Conservation (phyloP, 768 basidiomycete genomes). For the Tricholoma saponaceum region DNA sequence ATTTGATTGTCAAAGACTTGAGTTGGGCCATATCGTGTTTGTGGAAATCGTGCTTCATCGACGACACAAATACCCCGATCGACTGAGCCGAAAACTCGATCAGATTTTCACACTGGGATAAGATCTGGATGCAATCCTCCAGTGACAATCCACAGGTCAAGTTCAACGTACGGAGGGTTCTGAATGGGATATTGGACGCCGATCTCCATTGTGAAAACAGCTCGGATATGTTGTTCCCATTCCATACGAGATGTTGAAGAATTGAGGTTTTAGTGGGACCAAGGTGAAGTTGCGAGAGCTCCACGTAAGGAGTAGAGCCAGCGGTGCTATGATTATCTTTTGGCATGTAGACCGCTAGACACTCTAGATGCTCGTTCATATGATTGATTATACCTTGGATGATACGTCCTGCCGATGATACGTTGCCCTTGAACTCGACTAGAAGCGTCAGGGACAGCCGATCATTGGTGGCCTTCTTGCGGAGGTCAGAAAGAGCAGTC, state of each 20-base stretch:
- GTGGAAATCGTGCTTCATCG: background rate
- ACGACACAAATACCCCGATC: background rate
- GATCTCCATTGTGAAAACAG: background rate
- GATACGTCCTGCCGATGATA: background rate
- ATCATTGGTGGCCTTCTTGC: background rate
- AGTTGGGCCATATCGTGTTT: background rate
- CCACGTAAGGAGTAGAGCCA: background rate
- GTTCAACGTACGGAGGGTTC: background rate
- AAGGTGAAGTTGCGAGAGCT: background rate
- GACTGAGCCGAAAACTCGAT: background rate
- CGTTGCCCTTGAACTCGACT: background rate
- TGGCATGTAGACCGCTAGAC: background rate
- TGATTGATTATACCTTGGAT: background rate
- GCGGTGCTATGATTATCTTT: background rate
- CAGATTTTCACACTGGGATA: background rate
- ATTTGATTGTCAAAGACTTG: background rate
- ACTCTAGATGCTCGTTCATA: background rate
- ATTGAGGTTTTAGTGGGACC: background rate
- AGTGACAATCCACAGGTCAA: background rate
- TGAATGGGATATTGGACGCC: background rate
- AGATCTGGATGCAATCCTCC: background rate
- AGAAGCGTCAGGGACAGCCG: background rate
- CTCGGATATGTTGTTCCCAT: background rate
- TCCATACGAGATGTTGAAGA: background rate
- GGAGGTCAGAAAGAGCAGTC: background rate